Evolutionary conservation across 2,329 filamentous ascomycete genomes (phyloP).

Genomic region (Graphiopsis chlorocephala): DNA sequence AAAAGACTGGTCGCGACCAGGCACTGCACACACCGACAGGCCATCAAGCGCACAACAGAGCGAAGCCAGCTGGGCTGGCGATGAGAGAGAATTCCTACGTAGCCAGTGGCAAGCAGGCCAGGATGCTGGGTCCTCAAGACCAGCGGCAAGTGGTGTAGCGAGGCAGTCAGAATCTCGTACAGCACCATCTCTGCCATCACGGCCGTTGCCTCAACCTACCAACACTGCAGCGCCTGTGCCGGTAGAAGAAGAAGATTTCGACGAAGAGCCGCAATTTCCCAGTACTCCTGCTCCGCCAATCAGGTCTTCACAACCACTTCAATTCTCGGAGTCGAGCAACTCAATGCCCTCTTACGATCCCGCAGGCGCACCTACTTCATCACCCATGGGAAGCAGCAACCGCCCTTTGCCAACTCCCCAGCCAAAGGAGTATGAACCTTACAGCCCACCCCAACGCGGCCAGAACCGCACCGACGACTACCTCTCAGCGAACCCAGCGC

Average conservation of each 20-base stretch:
- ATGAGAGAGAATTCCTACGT: slow-evolving; percentile 63
- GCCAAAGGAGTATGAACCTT: slow-evolving; percentile 23
- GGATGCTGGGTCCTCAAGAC: slow-evolving; percentile 24
- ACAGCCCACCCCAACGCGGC: slow-evolving; percentile 20
- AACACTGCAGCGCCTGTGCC: not conserved
- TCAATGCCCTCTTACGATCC: slow-evolving; percentile 18
- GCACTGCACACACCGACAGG: slow-evolving; percentile 26
- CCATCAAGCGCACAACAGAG: slow-evolving; percentile 44
- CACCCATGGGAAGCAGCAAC: slow-evolving; percentile 23
- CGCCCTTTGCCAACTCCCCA: slow-evolving; percentile 29
- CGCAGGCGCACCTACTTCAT: slow-evolving; percentile 19
- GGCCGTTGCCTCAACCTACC: slow-evolving; percentile 48
- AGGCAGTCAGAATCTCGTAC: slow-evolving; percentile 29
- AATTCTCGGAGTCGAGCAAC: slow-evolving; percentile 19
- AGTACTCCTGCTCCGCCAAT: slow-evolving; percentile 3
- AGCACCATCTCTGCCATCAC: slow-evolving; percentile 36
- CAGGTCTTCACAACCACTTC: slow-evolving; percentile 14
- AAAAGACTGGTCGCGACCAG: slow-evolving; percentile 37
- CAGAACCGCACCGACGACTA: slow-evolving; percentile 57
- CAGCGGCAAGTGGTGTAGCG: slow-evolving; percentile 12
- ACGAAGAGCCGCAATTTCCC: slow-evolving; percentile 12
- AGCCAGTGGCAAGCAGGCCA: slow-evolving; percentile 52
- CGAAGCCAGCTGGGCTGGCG: slow-evolving; percentile 63
- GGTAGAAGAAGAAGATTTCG: slow-evolving; percentile 2
- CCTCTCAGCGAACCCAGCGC: slow-evolving; percentile 55